Evolutionary conservation across 805 yeast genomes (phyloP).

Genomic region (Lipomyces sp.): DNA sequence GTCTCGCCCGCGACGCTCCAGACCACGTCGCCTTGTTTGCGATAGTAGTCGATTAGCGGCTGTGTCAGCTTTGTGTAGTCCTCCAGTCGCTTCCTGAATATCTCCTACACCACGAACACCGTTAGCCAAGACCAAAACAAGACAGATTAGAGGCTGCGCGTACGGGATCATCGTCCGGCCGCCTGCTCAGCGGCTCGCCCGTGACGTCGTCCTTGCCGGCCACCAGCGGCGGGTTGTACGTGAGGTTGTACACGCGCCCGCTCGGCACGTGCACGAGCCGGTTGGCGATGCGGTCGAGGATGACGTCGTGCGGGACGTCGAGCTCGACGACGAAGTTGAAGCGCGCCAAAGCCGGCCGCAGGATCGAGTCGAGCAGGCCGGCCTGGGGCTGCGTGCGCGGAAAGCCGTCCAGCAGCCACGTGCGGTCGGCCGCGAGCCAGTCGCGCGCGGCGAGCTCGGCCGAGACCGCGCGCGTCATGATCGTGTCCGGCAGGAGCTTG

Average conservation of each 20-base stretch:
- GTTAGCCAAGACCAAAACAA: no score
- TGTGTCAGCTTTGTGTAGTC: conserved; percentile 55
- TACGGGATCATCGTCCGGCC: conserved; percentile 74
- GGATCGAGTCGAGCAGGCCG: conserved; percentile 46
- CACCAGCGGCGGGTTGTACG: conserved; percentile 84
- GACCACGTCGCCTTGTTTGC: conserved; percentile 46
- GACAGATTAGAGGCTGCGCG: conserved; percentile 1
- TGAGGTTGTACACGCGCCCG: conserved; percentile 80
- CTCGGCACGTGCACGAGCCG: conserved; percentile 82
- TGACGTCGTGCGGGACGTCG: conserved; percentile 81
- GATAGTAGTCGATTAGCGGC: conserved; percentile 67
- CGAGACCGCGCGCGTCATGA: conserved; percentile 59
- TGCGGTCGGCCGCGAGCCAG: conserved; percentile 44
- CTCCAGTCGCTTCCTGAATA: conserved; percentile 64
- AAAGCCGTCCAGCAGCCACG: conserved; percentile 88
- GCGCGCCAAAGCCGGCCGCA: conserved; percentile 39
- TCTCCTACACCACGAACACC: conserved; percentile 45
- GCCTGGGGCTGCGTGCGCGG: conserved; percentile 84
- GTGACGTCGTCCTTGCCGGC: conserved; percentile 84
- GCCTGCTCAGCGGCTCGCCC: conserved; percentile 76
- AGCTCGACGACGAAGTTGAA: conserved; percentile 80
- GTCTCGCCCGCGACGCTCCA: conserved; percentile 66
- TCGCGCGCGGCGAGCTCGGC: conserved; percentile 44
- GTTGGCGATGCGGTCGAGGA: conserved; percentile 74
- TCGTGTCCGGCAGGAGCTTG: conserved; percentile 64